A percentile compares a stretch with the other conserved stretches of the same genome.
Conservation (phyloP, 2,329 filamentous ascomycete species). For the Ophiostoma populinum region DNA sequence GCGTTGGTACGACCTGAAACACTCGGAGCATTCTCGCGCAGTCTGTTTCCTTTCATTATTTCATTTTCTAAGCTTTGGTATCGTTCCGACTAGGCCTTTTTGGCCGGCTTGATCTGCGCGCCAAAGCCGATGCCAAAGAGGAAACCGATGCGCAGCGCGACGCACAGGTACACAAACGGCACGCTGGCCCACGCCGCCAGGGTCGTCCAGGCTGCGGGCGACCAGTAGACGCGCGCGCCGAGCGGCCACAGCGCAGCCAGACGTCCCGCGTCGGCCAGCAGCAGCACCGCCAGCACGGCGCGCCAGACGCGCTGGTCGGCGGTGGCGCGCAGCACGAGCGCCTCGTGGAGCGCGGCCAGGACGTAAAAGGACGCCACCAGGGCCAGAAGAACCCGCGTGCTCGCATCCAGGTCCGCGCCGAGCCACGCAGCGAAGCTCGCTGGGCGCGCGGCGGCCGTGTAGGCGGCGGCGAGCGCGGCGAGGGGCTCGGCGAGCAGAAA, state of each 20-base stretch:
- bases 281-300: conserved; percentile 45
- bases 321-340: conserved; percentile 54
- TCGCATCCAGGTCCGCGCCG: conserved; percentile 34
- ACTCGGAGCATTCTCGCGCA: not conserved
- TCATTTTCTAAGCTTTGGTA: too few relatives aligned
- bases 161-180: conserved; percentile 51
- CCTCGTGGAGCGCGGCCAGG: conserved; percentile 62
- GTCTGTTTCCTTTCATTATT: not conserved
- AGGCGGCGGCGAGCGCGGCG: conserved; percentile 34
- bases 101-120: not conserved
- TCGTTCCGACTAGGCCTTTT: not conserved
- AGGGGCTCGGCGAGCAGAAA: conserved; percentile 57
- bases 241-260: conserved; percentile 46
- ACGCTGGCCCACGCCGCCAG: conserved; percentile 52
- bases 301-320: conserved; percentile 53
- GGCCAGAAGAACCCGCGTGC: conserved; percentile 48
- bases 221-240: conserved; percentile 47
- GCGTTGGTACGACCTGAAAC: too few relatives aligned
- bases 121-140: conserved; percentile 37
- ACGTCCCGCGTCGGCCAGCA: conserved; percentile 64
- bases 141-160: conserved; percentile 40
- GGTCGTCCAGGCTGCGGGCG: conserved; percentile 44
- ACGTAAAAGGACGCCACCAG: conserved; percentile 68
- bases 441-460: too few relatives aligned
- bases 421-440: conserved; percentile 51